Evolutionary conservation across 164 flowering plant species (phyloP).

Genomic region (Kalanchoe fedtschenkoi): DNA sequence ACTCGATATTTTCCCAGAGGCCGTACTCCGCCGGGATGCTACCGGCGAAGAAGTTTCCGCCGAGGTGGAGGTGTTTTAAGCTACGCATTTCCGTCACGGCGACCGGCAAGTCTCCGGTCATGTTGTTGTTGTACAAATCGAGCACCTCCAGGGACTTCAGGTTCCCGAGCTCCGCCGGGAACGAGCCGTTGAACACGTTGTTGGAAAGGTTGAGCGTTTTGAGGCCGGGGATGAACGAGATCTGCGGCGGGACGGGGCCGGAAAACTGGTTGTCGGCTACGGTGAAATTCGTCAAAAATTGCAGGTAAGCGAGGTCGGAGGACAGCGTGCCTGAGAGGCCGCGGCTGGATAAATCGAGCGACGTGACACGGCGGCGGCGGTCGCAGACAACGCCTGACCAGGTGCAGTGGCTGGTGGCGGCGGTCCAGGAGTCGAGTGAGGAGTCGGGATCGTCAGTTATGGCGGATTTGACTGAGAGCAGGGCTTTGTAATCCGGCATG

Average conservation of each 20-base stretch:
- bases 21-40: constrained; percentile 66
- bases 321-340: constrained; percentile 60
- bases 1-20: constrained; percentile 45
- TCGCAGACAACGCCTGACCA: constrained; percentile 67
- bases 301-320: constrained; percentile 38
- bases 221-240: constrained; percentile 37
- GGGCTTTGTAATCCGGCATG: constrained; percentile 43
- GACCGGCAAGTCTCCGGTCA: constrained; percentile 59
- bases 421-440: constrained; percentile 46
- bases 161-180: constrained; percentile 37
- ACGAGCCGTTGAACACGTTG: constrained; percentile 50
- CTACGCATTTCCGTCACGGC: constrained; percentile 27
- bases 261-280: constrained; percentile 44
- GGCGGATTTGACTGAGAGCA: constrained; percentile 59
- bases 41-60: constrained; percentile 80
- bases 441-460: constrained; percentile 42
- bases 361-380: constrained; percentile 33
- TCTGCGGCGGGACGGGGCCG: constrained; percentile 50
- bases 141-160: constrained; percentile 38
- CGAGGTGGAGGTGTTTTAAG: constrained; percentile 67
- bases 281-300: constrained; percentile 39
- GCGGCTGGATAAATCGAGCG: constrained; percentile 50
- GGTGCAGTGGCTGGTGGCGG: constrained; percentile 44
- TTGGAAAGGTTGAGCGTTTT: constrained; percentile 63
- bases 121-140: constrained; percentile 79